phyloP scores from a whole-genome alignment of 306 rosid genomes.

The Sechiopsis laciniata region DNA sequence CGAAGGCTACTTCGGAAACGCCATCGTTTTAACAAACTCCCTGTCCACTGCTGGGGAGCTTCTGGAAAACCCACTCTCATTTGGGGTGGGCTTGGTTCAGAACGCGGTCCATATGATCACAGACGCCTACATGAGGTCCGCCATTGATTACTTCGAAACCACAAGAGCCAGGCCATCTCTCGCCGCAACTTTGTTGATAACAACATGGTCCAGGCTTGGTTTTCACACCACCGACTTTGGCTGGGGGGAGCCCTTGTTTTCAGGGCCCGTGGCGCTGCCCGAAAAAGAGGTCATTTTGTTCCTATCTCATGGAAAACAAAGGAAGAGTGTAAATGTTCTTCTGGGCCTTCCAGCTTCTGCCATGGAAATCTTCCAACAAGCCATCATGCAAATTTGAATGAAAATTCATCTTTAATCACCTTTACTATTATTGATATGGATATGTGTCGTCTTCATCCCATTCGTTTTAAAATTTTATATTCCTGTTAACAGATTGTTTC shows the following conservation, averaged over 20 bases:
- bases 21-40: constrained; percentile 57
- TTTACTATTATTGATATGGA: too few relatives aligned
- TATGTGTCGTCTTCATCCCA: too few relatives aligned
- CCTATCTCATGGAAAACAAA: constrained; percentile 47
- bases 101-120: constrained; percentile 53
- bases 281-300: constrained; percentile 60
- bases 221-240: constrained; percentile 70
- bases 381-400: constrained; percentile 30
- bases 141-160: constrained; percentile 65
- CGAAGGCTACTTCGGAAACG: constrained; percentile 64
- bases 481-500: too few relatives aligned
- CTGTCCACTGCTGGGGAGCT: constrained; percentile 50
- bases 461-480: too few relatives aligned
- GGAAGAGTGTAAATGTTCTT: constrained; percentile 55
- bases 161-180: constrained; percentile 72
- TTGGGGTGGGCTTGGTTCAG: constrained; percentile 40
- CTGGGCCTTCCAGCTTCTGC: constrained; percentile 79
- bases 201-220: constrained; percentile 66
- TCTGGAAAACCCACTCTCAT: constrained; percentile 45
- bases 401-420: too few relatives aligned
- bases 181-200: constrained; percentile 58
- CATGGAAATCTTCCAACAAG: constrained; percentile 50
- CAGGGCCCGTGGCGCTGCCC: constrained; percentile 71
- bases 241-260: constrained; percentile 69
- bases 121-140: constrained; percentile 65